Percentiles rank a stretch among this genome's conserved stretches.
These are phyloP conservation scores for Penicillium steckii DNA, from an alignment of 495 filamentous ascomycete genomes.

Conservation along the genomic window DNA sequence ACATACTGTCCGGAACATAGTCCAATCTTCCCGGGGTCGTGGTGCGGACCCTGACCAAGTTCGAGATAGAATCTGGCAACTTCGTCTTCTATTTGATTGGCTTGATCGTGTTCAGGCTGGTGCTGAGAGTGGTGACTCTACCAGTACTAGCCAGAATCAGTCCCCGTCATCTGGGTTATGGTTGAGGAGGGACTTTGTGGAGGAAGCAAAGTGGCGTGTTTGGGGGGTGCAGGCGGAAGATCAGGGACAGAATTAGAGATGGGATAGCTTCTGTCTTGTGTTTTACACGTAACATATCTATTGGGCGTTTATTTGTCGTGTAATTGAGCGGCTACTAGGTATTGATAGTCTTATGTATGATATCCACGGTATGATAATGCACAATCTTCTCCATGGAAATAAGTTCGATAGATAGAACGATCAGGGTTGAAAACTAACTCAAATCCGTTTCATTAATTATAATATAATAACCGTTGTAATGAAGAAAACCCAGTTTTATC, in stretches of 20 bases:
- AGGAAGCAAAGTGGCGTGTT: slow-evolving; percentile 45
- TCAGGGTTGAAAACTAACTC: neutral
- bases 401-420: neutral
- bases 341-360: slow-evolving; percentile 10
- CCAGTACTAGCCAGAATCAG: slow-evolving; percentile 30
- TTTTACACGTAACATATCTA: neutral
- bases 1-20: slow-evolving; percentile 57
- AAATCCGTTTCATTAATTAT: neutral
- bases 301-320: neutral
- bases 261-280: neutral
- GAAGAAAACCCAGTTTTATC: neutral
- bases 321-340: neutral
- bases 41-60: slow-evolving; percentile 39
- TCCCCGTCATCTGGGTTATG: slow-evolving; percentile 29
- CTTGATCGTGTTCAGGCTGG: slow-evolving; percentile 49
- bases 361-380: slow-evolving; percentile 21
- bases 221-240: slow-evolving; percentile 60
- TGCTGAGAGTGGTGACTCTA: slow-evolving; percentile 34
- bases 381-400: neutral
- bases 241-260: slow-evolving; percentile 52
- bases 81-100: slow-evolving; percentile 82
- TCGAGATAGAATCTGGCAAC: slow-evolving; percentile 68
- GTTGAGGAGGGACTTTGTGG: slow-evolving; percentile 42
- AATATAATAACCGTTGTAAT: neutral
- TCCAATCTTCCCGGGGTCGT: slow-evolving; percentile 34